Conservation (phyloP, 805 yeast genomes). For the Yarrowia sp. region DNA sequence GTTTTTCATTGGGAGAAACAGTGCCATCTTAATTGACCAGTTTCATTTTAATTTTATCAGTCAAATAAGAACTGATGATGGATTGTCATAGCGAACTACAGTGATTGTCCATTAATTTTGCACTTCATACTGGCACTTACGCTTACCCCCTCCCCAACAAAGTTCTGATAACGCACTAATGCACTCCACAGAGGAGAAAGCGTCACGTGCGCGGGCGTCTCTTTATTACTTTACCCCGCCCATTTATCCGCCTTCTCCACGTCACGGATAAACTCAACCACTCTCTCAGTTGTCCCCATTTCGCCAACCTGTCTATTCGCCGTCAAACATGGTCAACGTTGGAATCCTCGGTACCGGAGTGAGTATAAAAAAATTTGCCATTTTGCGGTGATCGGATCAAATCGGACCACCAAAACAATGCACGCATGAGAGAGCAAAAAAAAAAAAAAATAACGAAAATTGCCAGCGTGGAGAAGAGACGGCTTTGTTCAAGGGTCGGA, state of each 20-base stretch:
- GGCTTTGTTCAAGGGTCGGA: too few species aligned
- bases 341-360: conserved; percentile 49
- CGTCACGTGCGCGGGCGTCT: conserved; percentile 4
- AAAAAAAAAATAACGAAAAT: too few species aligned
- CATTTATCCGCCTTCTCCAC: conserved; percentile 25
- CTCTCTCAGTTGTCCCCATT: background rate
- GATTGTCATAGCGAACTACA: too few species aligned
- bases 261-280: conserved; percentile 27
- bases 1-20: too few species aligned
- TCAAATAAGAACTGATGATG: too few species aligned
- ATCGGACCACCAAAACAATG: background rate
- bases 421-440: background rate
- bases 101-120: too few species aligned
- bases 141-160: too few species aligned
- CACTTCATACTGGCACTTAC: too few species aligned
- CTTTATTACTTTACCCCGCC: background rate
- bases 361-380: conserved; percentile 15
- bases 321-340: conserved; percentile 42
- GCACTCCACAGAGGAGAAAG: background rate
- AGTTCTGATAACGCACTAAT: background rate
- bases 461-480: too few species aligned
- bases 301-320: background rate
- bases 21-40: too few species aligned
- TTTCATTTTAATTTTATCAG: too few species aligned
- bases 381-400: background rate